Percentiles rank a stretch among this genome's conserved stretches.
These are phyloP conservation scores for Solanum medicagineum DNA, from an alignment of 257 asterid species.

Conservation along the genomic window DNA sequence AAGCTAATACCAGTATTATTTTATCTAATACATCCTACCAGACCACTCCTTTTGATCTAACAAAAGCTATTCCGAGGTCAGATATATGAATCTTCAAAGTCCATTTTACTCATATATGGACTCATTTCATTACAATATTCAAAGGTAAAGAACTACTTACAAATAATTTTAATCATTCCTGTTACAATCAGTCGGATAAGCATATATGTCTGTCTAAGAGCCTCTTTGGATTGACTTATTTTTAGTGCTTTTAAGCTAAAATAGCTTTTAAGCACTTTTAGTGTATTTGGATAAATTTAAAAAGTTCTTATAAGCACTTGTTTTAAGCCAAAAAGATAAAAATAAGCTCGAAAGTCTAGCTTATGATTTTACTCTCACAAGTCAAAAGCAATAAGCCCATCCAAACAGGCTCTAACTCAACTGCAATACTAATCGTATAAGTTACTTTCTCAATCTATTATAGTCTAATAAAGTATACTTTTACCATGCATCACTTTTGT, in stretches of 20 bases:
- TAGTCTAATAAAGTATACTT: not conserved
- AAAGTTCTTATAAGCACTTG: too few relatives aligned
- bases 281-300: too few relatives aligned
- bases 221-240: too few relatives aligned
- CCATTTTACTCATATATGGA: not conserved
- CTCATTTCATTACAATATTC: not conserved
- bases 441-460: not conserved
- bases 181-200: not conserved
- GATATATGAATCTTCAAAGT: not conserved
- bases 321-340: too few relatives aligned
- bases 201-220: not conserved
- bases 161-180: not conserved
- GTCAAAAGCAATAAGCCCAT: too few relatives aligned
- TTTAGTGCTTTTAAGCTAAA: too few relatives aligned
- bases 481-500: not conserved
- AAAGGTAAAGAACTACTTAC: not conserved
- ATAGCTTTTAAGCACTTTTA: too few relatives aligned
- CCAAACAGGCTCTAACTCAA: not conserved
- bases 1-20: not conserved
- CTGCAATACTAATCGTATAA: not conserved
- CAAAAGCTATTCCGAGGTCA: not conserved
- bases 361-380: too few relatives aligned
- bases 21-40: not conserved
- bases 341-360: too few relatives aligned
- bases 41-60: not conserved